phyloP scores from a whole-genome alignment of 768 basidiomycete genomes.

The Boletus rubescentipes region DNA sequence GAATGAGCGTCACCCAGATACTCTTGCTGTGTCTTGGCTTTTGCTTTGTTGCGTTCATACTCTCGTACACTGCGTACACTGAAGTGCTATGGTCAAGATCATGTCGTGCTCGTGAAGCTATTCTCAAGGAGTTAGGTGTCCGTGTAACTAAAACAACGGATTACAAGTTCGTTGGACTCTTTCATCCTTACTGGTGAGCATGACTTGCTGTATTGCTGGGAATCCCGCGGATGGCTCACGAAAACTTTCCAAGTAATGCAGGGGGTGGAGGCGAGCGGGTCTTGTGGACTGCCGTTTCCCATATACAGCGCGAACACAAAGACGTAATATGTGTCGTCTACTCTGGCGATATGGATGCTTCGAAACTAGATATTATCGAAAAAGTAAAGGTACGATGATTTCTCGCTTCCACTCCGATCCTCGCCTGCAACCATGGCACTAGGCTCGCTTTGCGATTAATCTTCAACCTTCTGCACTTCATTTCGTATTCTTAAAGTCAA shows the following conservation, averaged over 20 bases:
- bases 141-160: neutral
- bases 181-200: slow-evolving; percentile 93
- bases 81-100: slow-evolving; percentile 22
- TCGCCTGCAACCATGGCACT: neutral
- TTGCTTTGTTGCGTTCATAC: slow-evolving; percentile 4
- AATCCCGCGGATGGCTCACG: slow-evolving; percentile 30
- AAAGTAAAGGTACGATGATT: slow-evolving; percentile 69
- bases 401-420: neutral
- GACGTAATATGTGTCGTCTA: slow-evolving; percentile 79
- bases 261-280: slow-evolving; percentile 97
- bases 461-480: slow-evolving; percentile 65
- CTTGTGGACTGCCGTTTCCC: slow-evolving; percentile 85
- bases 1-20: slow-evolving; percentile 11
- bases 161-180: slow-evolving; percentile 68
- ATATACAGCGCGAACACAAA: slow-evolving; percentile 66
- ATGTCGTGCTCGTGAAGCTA: slow-evolving; percentile 13
- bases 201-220: neutral
- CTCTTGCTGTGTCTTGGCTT: slow-evolving; percentile 18
- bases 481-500: slow-evolving; percentile 77
- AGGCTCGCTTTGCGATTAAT: slow-evolving; percentile 81
- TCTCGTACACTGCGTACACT: slow-evolving; percentile 29
- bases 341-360: slow-evolving; percentile 80
- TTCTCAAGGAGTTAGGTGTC: slow-evolving; percentile 22
- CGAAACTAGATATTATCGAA: slow-evolving; percentile 75
- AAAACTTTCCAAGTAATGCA: slow-evolving; percentile 67